phyloP scores from a whole-genome alignment of 768 basidiomycete genomes.

The Lactarius akahatsu region DNA sequence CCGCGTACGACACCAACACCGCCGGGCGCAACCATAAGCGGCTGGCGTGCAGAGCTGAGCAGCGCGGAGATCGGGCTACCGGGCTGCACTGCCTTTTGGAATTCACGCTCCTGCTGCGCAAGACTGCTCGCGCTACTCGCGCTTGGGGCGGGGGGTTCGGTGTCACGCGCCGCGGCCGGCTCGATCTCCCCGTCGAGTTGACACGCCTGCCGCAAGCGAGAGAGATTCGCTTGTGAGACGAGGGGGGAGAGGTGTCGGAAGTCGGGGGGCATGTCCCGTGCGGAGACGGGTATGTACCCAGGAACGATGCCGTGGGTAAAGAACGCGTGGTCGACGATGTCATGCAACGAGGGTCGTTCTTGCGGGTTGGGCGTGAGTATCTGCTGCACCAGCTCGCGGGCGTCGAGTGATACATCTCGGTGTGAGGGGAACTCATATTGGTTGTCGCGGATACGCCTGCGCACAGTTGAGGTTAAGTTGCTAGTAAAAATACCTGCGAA shows the following conservation, averaged over 20 bases:
- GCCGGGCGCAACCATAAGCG: slow-evolving; percentile 63
- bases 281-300: slow-evolving; percentile 72
- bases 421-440: slow-evolving; percentile 90
- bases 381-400: slow-evolving; percentile 72
- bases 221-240: slow-evolving; percentile 68
- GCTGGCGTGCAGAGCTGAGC: slow-evolving; percentile 85
- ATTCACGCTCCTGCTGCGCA: slow-evolving; percentile 91
- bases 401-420: slow-evolving; percentile 65
- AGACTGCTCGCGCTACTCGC: slow-evolving; percentile 54
- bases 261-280: slow-evolving; percentile 72
- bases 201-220: slow-evolving; percentile 58
- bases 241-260: slow-evolving; percentile 64
- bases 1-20: slow-evolving; percentile 39
- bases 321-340: slow-evolving; percentile 83
- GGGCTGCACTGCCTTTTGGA: slow-evolving; percentile 93
- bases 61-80: slow-evolving; percentile 92
- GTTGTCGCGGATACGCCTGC: slow-evolving; percentile 88
- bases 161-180: slow-evolving; percentile 33
- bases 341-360: slow-evolving; percentile 76
- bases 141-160: slow-evolving; percentile 18
- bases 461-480: slow-evolving; percentile 12
- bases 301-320: slow-evolving; percentile 84
- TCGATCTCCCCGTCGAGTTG: slow-evolving; percentile 63
- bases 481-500: slow-evolving; percentile 7
- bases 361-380: slow-evolving; percentile 87